phyloP scores from a whole-genome alignment of 2,329 filamentous ascomycete genomes.

The Pyricularia grisea region DNA sequence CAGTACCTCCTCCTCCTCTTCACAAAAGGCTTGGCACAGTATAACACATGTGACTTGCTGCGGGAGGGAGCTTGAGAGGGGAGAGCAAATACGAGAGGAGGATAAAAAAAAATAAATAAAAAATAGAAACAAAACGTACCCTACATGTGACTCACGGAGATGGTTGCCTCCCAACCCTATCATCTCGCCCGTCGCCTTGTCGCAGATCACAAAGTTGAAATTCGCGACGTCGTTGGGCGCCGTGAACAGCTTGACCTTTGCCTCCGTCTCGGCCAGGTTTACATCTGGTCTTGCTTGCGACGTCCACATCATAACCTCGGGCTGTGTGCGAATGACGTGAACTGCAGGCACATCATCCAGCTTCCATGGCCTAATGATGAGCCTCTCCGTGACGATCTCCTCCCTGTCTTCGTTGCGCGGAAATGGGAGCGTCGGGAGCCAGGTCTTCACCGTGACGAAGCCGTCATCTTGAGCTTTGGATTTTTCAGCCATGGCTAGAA shows the following conservation, averaged over 20 bases:
- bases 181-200: constrained; percentile 35
- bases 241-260: constrained; percentile 29
- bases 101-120: neutral
- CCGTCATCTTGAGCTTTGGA: constrained; percentile 8
- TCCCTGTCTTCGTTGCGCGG: constrained; percentile 28
- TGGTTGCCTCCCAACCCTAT: constrained; percentile 40
- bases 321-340: constrained; percentile 43
- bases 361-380: constrained; percentile 42
- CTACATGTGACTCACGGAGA: constrained; percentile 22
- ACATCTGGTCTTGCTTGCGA: constrained; percentile 28
- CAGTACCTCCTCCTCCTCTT: neutral
- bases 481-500: neutral
- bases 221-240: constrained; percentile 37
- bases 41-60: neutral
- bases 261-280: constrained; percentile 31
- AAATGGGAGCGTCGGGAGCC: constrained; percentile 31
- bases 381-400: constrained; percentile 38
- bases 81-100: neutral
- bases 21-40: neutral
- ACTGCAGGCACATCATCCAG: constrained; percentile 40
- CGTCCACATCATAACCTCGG: constrained; percentile 56
- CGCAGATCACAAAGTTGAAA: constrained; percentile 48
- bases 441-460: constrained; percentile 35
- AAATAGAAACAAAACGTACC: constrained; percentile 11
- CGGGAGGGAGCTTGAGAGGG: neutral